These are phyloP conservation scores for Oryza coarctata DNA, from an alignment of 176 grass and related monocot genomes.

Conservation along the genomic window DNA sequence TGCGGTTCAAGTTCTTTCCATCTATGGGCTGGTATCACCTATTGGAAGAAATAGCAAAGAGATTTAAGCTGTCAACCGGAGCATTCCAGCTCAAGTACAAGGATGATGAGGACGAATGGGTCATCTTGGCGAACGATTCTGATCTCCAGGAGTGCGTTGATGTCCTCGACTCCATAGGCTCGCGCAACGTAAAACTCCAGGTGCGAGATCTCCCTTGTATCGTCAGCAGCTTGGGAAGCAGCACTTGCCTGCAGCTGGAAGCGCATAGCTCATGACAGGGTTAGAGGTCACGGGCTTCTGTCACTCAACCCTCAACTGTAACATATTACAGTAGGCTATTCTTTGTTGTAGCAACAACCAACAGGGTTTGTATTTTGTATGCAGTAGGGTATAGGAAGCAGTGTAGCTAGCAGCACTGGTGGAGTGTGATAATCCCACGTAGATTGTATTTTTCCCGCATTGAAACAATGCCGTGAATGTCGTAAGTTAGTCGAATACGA, in stretches of 20 bases:
- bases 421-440: not conserved
- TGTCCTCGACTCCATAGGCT: slow-evolving; percentile 66
- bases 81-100: slow-evolving; percentile 83
- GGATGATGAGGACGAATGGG: slow-evolving; percentile 94
- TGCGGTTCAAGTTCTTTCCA: slow-evolving; percentile 78
- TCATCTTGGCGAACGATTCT: slow-evolving; percentile 65
- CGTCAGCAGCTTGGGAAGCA: slow-evolving; percentile 58
- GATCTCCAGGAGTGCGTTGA: slow-evolving; percentile 87
- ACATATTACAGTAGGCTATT: slow-evolving; percentile 18
- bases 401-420: slow-evolving; percentile 2
- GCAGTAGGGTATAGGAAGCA: not conserved
- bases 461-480: not conserved
- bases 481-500: too few species aligned
- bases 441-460: not conserved
- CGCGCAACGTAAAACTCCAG: slow-evolving; percentile 55
- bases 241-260: slow-evolving; percentile 61
- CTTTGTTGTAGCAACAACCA: not conserved
- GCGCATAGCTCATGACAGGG: slow-evolving; percentile 13
- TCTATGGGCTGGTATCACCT: slow-evolving; percentile 59
- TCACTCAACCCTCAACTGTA: not conserved
- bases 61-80: slow-evolving; percentile 63
- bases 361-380: not conserved
- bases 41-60: slow-evolving; percentile 75
- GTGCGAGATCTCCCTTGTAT: slow-evolving; percentile 51
- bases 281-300: not conserved